These are phyloP conservation scores for Raffaelea arxii DNA, from an alignment of 2,329 filamentous ascomycete species.

Conservation along the genomic window DNA sequence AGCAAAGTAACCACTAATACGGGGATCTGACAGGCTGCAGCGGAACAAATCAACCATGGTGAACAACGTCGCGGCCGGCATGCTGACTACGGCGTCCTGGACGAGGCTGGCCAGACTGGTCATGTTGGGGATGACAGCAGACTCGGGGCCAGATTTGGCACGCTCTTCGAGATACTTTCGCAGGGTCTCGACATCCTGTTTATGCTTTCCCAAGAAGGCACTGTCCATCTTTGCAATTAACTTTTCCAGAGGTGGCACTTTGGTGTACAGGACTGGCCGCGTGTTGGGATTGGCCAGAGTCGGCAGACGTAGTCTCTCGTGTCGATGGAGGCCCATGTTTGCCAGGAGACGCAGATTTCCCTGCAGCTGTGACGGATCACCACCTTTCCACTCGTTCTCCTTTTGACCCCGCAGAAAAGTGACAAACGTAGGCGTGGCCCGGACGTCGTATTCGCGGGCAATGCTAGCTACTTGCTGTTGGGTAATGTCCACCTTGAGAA, in stretches of 20 bases:
- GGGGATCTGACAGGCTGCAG: conserved; percentile 64
- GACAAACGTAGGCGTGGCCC: conserved; percentile 79
- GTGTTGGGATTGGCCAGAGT: conserved; percentile 54
- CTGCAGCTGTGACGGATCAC: conserved; percentile 56
- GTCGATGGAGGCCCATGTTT: conserved; percentile 68
- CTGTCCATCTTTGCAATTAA: conserved; percentile 73
- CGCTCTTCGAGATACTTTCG: conserved; percentile 62
- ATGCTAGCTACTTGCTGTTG: conserved; percentile 46
- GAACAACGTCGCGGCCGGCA: conserved; percentile 62
- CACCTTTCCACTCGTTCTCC: conserved; percentile 72
- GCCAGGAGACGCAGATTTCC: conserved; percentile 65
- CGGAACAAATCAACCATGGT: conserved; percentile 79
- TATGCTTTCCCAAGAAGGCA: conserved; percentile 30
- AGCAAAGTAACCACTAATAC: conserved; percentile 73
- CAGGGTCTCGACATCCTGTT: conserved; percentile 52
- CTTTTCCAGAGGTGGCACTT: conserved; percentile 75
- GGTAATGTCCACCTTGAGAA: conserved; percentile 78
- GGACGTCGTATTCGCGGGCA: conserved; percentile 55
- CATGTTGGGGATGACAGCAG: conserved; percentile 63
- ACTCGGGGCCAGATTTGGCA: conserved; percentile 45
- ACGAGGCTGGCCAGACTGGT: conserved; percentile 54
- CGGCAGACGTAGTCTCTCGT: conserved; percentile 61
- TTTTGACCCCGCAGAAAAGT: conserved; percentile 70
- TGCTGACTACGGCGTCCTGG: conserved; percentile 37
- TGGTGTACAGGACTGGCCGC: conserved; percentile 63